Evolutionary conservation across 345 rosid species (phyloP).

Genomic region (Eutrema heterophyllum): DNA sequence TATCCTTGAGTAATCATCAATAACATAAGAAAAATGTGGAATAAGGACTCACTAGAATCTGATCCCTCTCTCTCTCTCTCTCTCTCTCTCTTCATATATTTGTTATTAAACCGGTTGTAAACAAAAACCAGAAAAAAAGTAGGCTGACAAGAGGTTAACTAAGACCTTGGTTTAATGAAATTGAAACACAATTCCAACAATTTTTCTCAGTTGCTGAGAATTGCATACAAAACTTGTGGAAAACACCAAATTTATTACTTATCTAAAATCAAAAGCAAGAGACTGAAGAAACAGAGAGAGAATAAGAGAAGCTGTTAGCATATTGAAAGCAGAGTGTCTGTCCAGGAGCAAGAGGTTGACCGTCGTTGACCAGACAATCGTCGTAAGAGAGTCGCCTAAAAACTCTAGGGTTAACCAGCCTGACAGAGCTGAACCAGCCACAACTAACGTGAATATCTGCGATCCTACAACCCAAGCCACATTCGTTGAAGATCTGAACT

Average conservation of each 20-base stretch:
- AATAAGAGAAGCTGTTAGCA: conserved; percentile 57
- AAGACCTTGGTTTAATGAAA: background rate
- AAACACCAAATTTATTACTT: background rate
- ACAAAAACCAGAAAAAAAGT: background rate
- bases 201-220: too few species aligned
- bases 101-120: background rate
- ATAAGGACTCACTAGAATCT: background rate
- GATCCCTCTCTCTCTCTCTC: background rate
- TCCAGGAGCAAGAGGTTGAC: conserved; percentile 58
- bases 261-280: conserved; percentile 36
- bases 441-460: conserved; percentile 63
- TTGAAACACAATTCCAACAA: too few species aligned
- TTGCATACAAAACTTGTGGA: background rate
- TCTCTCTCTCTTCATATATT: background rate
- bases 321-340: conserved; percentile 58
- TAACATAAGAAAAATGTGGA: background rate
- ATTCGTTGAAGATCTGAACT: conserved; percentile 46
- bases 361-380: conserved; percentile 67
- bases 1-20: background rate
- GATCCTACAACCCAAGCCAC: conserved; percentile 54
- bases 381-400: conserved; percentile 52
- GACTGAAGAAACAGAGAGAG: conserved; percentile 53
- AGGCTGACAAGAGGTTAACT: background rate
- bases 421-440: conserved; percentile 69
- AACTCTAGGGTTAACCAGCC: conserved; percentile 51